These are phyloP conservation scores for Ephemerocybe angulata DNA, from an alignment of 768 basidiomycete genomes.

Conservation along the genomic window DNA sequence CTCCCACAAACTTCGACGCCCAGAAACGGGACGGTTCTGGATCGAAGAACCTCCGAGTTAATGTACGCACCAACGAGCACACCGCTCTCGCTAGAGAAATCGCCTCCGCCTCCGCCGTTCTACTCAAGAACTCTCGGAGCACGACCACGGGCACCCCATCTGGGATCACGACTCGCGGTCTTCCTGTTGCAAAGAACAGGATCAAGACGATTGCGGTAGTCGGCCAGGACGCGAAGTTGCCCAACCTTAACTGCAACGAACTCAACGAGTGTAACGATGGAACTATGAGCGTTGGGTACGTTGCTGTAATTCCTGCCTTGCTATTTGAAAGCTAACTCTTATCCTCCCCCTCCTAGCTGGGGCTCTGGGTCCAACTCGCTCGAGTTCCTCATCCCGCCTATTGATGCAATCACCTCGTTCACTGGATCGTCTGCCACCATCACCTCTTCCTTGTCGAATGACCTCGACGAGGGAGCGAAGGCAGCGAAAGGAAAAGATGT, in stretches of 20 bases:
- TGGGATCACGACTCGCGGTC: slow-evolving; percentile 34
- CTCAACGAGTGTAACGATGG: slow-evolving; percentile 54
- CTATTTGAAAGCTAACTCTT: not conserved
- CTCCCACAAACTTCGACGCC: slow-evolving; percentile 43
- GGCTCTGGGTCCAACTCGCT: slow-evolving; percentile 49
- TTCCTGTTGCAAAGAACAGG: slow-evolving; percentile 44
- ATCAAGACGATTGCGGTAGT: slow-evolving; percentile 57
- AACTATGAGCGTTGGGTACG: slow-evolving; percentile 60
- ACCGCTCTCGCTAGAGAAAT: slow-evolving; percentile 58
- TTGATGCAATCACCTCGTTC: slow-evolving; percentile 42
- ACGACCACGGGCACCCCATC: slow-evolving; percentile 29
- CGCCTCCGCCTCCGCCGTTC: slow-evolving; percentile 60
- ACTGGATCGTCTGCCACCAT: slow-evolving; percentile 37
- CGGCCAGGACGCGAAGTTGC: slow-evolving; percentile 55
- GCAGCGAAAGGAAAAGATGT: slow-evolving; percentile 50
- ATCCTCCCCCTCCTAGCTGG: slow-evolving; percentile 40
- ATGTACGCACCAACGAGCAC: slow-evolving; percentile 41
- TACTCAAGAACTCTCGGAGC: slow-evolving; percentile 61
- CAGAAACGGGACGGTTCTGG: slow-evolving; percentile 46
- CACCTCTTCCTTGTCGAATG: slow-evolving; percentile 42
- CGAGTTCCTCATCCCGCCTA: slow-evolving; percentile 42
- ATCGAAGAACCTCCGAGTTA: slow-evolving; percentile 38
- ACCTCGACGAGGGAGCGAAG: slow-evolving; percentile 32
- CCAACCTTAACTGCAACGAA: slow-evolving; percentile 42
- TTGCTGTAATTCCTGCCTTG: slow-evolving; percentile 17